Conservation (phyloP, 345 rosid species). For the Arabidopsis suecica region DNA sequence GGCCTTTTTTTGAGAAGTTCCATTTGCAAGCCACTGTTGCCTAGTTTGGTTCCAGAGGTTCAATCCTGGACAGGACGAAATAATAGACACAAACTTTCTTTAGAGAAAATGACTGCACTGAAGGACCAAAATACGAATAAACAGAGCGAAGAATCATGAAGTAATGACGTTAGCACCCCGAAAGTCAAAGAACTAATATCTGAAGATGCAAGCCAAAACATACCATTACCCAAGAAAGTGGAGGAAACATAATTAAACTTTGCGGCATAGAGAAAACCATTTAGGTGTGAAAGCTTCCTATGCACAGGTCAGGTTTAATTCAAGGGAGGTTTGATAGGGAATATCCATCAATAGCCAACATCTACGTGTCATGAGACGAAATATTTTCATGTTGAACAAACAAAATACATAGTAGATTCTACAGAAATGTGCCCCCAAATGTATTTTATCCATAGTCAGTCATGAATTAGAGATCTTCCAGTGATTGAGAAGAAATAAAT, state of each 20-base stretch:
- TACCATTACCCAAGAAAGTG: not conserved
- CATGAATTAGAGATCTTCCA: not conserved
- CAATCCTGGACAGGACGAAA: conserved; percentile 55
- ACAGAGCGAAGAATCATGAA: conserved; percentile 18
- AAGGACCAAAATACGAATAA: conserved; percentile 19
- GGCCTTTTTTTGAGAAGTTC: conserved; percentile 43
- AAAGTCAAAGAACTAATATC: not conserved
- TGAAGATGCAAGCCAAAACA: not conserved
- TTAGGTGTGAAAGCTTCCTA: not conserved
- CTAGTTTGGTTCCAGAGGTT: conserved; percentile 76
- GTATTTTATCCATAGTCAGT: not conserved
- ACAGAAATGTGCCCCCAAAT: conserved; percentile 18
- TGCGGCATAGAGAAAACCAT: not conserved
- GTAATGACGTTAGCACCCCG: not conserved
- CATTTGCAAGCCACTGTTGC: conserved; percentile 70
- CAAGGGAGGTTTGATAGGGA: not conserved
- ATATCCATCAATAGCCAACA: conserved; percentile 12
- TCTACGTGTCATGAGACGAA: conserved; percentile 8
- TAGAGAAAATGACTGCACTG: not conserved
- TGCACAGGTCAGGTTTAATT: not conserved
- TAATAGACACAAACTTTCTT: conserved; percentile 14
- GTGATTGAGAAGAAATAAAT: not conserved
- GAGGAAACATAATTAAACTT: not conserved
- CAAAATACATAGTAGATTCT: not conserved
- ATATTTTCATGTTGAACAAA: conserved; percentile 1